A percentile compares a stretch with the other conserved stretches of the same genome.
Evolutionary conservation across 2,329 filamentous ascomycete genomes (phyloP).

Genomic region (Cladosporium sphaerospermum): DNA sequence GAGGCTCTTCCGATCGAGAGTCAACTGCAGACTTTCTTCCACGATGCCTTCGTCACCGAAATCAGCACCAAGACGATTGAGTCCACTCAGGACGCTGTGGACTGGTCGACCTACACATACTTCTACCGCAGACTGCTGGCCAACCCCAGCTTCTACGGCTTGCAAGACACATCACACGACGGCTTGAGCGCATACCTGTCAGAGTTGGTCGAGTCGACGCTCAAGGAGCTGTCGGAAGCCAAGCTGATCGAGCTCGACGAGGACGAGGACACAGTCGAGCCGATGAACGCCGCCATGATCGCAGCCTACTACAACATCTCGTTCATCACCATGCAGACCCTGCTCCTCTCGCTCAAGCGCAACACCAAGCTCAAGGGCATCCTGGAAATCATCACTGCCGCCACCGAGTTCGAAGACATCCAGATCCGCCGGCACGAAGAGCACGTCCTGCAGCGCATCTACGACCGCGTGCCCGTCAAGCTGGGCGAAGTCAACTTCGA

Average conservation of each 20-base stretch:
- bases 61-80: constrained; percentile 94
- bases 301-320: constrained; percentile 99
- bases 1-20: constrained; percentile 95
- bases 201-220: constrained; percentile 84
- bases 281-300: constrained; percentile 95
- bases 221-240: constrained; percentile 84
- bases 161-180: constrained; percentile 83
- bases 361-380: constrained; percentile 95
- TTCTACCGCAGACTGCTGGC: constrained; percentile 92
- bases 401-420: constrained; percentile 91
- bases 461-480: constrained; percentile 91
- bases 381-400: constrained; percentile 92
- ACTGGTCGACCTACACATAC: constrained; percentile 98
- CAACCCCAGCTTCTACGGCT: constrained; percentile 93
- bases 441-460: constrained; percentile 78
- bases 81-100: constrained; percentile 92
- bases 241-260: constrained; percentile 95
- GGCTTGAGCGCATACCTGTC: constrained; percentile 91
- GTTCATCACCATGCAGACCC: constrained; percentile 98
- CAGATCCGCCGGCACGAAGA: constrained; percentile 93
- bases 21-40: constrained; percentile 82
- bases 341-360: constrained; percentile 80
- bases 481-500: constrained; percentile 81
- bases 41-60: constrained; percentile 95
- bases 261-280: constrained; percentile 74